Conservation (phyloP, 129 eudicot genomes). For the Artemisia argyi region DNA sequence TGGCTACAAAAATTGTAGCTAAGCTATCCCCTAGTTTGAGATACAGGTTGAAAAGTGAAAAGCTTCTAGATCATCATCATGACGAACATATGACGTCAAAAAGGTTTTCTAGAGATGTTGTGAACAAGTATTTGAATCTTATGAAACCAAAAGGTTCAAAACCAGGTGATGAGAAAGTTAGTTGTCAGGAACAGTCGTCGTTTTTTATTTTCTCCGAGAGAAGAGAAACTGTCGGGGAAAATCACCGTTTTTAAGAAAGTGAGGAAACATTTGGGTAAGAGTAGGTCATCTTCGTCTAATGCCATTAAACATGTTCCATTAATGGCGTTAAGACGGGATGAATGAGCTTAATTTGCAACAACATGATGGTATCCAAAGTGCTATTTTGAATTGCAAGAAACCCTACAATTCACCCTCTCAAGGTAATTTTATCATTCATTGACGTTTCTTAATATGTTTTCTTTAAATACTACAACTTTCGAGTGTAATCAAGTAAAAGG, state of each 20-base stretch:
- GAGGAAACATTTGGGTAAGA: conserved; percentile 45
- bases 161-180: conserved; percentile 31
- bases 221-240: conserved; percentile 37
- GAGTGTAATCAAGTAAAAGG: no score
- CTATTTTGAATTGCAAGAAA: conserved; percentile 76
- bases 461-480: no score
- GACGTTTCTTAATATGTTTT: no score
- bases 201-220: conserved; percentile 35
- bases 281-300: conserved; percentile 49
- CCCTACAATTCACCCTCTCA: conserved; percentile 51
- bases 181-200: neutral
- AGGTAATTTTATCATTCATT: conserved; percentile 21
- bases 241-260: conserved; percentile 29
- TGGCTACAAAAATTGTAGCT: no score
- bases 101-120: conserved; percentile 36
- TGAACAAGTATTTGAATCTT: conserved; percentile 51
- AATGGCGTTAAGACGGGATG: conserved; percentile 47
- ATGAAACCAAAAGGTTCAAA: conserved; percentile 45
- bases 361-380: conserved; percentile 75
- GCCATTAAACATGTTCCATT: conserved; percentile 23
- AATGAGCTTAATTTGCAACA: conserved; percentile 51
- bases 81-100: conserved; percentile 24
- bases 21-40: no score
- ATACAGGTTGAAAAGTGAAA: conserved; percentile 38
- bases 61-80: conserved; percentile 13